Evolutionary conservation across 169 alveolate species (phyloP).

Genomic region (Cyclospora cayetanensis): DNA sequence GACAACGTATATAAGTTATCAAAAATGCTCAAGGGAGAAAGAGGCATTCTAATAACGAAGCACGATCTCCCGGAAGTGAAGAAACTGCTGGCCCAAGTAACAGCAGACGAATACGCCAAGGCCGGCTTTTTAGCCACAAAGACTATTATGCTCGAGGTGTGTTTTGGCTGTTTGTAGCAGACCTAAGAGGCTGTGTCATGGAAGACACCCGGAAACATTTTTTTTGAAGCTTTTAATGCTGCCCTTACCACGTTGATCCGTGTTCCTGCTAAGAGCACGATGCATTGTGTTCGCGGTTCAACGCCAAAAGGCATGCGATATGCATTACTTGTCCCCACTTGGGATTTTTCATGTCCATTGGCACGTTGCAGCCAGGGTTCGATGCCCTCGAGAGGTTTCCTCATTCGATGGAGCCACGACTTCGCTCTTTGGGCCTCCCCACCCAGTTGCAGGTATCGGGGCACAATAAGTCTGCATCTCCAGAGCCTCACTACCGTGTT

Average conservation of each 20-base stretch:
- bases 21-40: not conserved
- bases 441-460: conserved; percentile 11
- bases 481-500: too few relatives aligned
- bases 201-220: too few relatives aligned
- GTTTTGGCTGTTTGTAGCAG: too few relatives aligned
- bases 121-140: conserved; percentile 45
- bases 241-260: too few relatives aligned
- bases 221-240: too few relatives aligned
- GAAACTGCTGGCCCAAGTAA: not conserved
- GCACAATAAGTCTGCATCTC: too few relatives aligned
- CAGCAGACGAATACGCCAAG: conserved; percentile 53
- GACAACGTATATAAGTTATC: not conserved
- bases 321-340: too few relatives aligned
- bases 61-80: not conserved
- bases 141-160: not conserved
- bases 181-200: too few relatives aligned
- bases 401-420: conserved; percentile 63
- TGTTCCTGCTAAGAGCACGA: too few relatives aligned
- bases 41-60: not conserved
- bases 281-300: too few relatives aligned
- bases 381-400: conserved; percentile 64
- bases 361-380: conserved; percentile 5
- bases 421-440: conserved; percentile 66
- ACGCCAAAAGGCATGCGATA: too few relatives aligned
- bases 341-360: too few relatives aligned